These are phyloP conservation scores for Thelonectria blattea DNA, from an alignment of 2,329 filamentous ascomycete species.

Conservation along the genomic window DNA sequence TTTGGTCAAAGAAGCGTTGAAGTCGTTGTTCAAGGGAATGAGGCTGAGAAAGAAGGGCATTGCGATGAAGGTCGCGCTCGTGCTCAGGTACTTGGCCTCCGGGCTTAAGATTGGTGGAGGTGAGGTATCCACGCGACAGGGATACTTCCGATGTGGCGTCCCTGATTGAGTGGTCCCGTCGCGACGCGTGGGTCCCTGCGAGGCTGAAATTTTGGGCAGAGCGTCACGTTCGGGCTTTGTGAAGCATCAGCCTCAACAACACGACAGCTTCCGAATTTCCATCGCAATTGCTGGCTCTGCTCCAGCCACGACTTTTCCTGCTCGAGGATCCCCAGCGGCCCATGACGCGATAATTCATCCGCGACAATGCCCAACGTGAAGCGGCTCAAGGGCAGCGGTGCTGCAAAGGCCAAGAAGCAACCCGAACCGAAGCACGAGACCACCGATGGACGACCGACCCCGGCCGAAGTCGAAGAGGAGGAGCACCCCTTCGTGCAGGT, in stretches of 20 bases:
- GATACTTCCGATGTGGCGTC: conserved; percentile 30
- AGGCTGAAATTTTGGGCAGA: conserved; percentile 46
- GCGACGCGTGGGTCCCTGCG: conserved; percentile 38
- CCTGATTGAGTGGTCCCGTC: conserved; percentile 14
- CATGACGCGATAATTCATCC: conserved; percentile 32
- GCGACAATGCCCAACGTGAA: conserved; percentile 63
- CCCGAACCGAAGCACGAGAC: conserved; percentile 48
- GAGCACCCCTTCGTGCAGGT: conserved; percentile 76
- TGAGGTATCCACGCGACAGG: conserved; percentile 17
- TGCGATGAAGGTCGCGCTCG: conserved; percentile 14
- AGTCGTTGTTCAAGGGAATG: conserved; percentile 14
- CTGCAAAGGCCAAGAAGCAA: conserved; percentile 46
- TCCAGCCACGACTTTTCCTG: conserved; percentile 13
- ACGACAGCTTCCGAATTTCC: conserved; percentile 10
- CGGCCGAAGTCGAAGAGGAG: conserved; percentile 73
- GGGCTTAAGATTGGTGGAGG: neutral
- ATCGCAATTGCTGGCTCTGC: conserved; percentile 22
- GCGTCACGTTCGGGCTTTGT: conserved; percentile 26
- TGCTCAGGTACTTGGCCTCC: conserved; percentile 1
- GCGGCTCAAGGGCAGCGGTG: conserved; percentile 61
- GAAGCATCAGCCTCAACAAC: conserved; percentile 25
- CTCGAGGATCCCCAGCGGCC: conserved; percentile 14
- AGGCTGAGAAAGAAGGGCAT: conserved; percentile 30
- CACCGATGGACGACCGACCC: conserved; percentile 54
- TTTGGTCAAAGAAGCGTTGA: conserved; percentile 1